These are phyloP conservation scores for Zymoseptoria passerinii DNA, from an alignment of 2,329 filamentous ascomycete genomes.

Conservation along the genomic window DNA sequence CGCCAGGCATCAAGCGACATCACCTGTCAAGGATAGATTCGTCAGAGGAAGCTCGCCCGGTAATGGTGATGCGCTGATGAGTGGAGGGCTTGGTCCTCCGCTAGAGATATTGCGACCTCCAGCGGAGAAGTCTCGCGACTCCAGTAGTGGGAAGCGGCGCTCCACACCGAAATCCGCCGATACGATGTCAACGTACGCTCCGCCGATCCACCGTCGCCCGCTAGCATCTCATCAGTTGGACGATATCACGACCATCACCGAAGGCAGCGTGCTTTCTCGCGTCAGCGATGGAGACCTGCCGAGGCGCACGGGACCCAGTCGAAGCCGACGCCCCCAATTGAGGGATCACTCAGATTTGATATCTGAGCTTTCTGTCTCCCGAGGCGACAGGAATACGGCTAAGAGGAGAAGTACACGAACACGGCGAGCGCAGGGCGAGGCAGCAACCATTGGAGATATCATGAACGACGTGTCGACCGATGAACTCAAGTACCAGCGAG, in stretches of 20 bases:
- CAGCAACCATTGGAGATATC: slow-evolving; percentile 64
- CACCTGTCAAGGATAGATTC: slow-evolving; percentile 32
- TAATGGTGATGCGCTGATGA: slow-evolving; percentile 13
- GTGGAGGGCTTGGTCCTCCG: slow-evolving; percentile 9
- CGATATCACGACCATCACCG: slow-evolving; percentile 17
- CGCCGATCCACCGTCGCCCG: not conserved
- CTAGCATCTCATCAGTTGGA: slow-evolving; percentile 25
- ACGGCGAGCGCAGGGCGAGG: slow-evolving; percentile 55
- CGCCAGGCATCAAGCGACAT: slow-evolving; percentile 32
- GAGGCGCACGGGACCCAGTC: slow-evolving; percentile 48
- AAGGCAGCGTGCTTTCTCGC: slow-evolving; percentile 20
- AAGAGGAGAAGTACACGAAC: slow-evolving; percentile 73
- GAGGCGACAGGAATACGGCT: slow-evolving; percentile 56
- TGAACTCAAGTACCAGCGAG: slow-evolving; percentile 79
- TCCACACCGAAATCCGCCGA: slow-evolving; percentile 53
- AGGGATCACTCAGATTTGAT: slow-evolving; percentile 92
- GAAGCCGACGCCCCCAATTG: slow-evolving; percentile 46
- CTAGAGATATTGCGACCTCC: slow-evolving; percentile 9
- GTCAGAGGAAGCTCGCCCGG: slow-evolving; percentile 10
- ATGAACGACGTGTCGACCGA: slow-evolving; percentile 74
- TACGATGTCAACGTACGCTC: slow-evolving; percentile 32
- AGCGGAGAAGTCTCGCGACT: slow-evolving; percentile 19
- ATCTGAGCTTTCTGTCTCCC: slow-evolving; percentile 73
- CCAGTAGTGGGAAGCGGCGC: slow-evolving; percentile 47
- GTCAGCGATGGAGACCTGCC: slow-evolving; percentile 25